A percentile compares a stretch with the other conserved stretches of the same genome.
These are phyloP conservation scores for Apocynum venetum DNA, from an alignment of 257 asterid species.

Conservation along the genomic window DNA sequence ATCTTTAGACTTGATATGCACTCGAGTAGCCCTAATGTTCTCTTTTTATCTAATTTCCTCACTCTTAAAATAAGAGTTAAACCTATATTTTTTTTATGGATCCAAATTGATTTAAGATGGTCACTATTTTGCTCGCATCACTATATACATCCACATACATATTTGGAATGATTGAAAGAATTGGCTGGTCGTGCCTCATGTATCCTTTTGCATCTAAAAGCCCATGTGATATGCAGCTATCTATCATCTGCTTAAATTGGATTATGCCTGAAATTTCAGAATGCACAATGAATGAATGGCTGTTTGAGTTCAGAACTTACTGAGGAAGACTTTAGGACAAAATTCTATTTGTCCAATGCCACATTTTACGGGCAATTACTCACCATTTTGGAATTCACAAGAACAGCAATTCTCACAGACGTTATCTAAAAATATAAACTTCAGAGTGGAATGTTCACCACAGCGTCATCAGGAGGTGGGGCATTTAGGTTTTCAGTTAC, in stretches of 20 bases:
- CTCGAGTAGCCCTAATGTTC: neutral
- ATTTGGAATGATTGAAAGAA: neutral
- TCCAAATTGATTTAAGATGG: slow-evolving; percentile 7
- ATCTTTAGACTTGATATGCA: neutral
- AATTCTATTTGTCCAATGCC: slow-evolving; percentile 6
- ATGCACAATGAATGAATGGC: slow-evolving; percentile 30
- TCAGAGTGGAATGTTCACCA: slow-evolving; percentile 31
- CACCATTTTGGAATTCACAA: slow-evolving; percentile 28
- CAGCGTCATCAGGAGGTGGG: slow-evolving; percentile 28
- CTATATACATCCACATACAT: neutral
- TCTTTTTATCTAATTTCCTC: neutral
- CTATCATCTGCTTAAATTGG: slow-evolving; percentile 12
- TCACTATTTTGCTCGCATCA: neutral
- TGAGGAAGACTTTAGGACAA: slow-evolving; percentile 17
- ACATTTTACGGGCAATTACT: slow-evolving; percentile 18
- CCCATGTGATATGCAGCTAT: slow-evolving; percentile 5
- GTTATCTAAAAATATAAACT: slow-evolving; percentile 23
- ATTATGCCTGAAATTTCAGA: slow-evolving; percentile 28
- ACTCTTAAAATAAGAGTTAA: neutral
- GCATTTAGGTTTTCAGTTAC: slow-evolving; percentile 38
- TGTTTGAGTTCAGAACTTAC: slow-evolving; percentile 29
- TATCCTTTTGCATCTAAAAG: slow-evolving; percentile 1
- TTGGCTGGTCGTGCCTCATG: neutral
- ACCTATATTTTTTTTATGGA: neutral
- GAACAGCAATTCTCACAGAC: slow-evolving; percentile 28